Evolutionary conservation across 2,329 filamentous ascomycete genomes (phyloP).

Genomic region (Cladosporium sp.): DNA sequence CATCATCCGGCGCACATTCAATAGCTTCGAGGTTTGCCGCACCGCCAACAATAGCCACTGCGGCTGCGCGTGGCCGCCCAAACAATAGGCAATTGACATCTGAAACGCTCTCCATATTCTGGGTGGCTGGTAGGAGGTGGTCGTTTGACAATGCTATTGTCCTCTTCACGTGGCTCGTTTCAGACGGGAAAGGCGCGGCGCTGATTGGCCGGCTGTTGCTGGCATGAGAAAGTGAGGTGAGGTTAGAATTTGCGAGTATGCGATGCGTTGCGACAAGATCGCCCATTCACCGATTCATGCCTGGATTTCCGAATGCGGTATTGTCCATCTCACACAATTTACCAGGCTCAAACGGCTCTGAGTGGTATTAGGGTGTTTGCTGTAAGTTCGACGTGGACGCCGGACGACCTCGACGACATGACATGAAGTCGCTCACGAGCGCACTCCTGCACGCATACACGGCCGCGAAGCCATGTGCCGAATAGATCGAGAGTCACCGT

Average conservation of each 20-base stretch:
- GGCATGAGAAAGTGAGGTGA: not conserved
- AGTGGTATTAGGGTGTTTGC: too few relatives aligned
- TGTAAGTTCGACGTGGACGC: too few relatives aligned
- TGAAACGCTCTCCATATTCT: not conserved
- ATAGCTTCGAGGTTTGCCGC: constrained; percentile 2
- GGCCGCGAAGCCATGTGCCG: too few relatives aligned
- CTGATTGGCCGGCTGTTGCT: not conserved
- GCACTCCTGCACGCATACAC: too few relatives aligned
- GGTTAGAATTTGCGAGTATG: not conserved
- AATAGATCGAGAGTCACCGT: too few relatives aligned
- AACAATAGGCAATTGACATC: constrained; percentile 6
- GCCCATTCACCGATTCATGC: too few relatives aligned
- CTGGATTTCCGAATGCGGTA: too few relatives aligned
- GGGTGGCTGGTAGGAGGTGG: not conserved
- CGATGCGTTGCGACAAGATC: too few relatives aligned
- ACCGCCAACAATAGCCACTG: constrained; percentile 2
- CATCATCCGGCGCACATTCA: not conserved
- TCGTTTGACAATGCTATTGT: not conserved
- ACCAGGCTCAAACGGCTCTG: too few relatives aligned
- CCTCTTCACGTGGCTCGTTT: not conserved
- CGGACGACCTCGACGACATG: too few relatives aligned
- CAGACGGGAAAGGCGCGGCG: not conserved
- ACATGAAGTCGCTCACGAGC: too few relatives aligned
- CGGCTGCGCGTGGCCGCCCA: not conserved
- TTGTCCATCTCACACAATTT: too few relatives aligned